phyloP scores from a whole-genome alignment of 169 alveolate species.

The Theileria equi region DNA sequence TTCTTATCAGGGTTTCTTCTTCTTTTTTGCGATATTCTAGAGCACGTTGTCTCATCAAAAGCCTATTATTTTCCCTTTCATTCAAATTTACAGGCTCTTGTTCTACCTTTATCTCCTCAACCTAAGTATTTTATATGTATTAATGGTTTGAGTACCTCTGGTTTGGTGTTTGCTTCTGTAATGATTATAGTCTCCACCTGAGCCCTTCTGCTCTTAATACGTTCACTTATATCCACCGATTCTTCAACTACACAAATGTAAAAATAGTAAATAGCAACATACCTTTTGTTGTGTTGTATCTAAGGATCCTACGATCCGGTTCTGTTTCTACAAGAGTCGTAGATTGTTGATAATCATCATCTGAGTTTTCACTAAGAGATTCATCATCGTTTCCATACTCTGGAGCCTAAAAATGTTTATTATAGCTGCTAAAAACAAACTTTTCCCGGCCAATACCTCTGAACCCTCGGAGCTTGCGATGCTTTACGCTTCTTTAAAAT shows the following conservation, averaged over 20 bases:
- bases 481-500: constrained; percentile 32
- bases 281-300: constrained; percentile 28
- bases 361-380: not conserved
- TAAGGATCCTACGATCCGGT: constrained; percentile 42
- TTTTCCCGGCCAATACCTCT: constrained; percentile 68
- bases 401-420: constrained; percentile 12
- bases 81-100: not conserved
- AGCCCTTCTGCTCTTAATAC: constrained; percentile 24
- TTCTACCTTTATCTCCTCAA: not conserved
- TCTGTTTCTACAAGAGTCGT: constrained; percentile 22
- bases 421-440: constrained; percentile 21
- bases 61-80: constrained; percentile 9
- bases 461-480: constrained; percentile 22
- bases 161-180: not conserved
- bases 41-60: constrained; percentile 34
- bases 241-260: constrained; percentile 7
- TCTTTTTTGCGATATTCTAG: constrained; percentile 58
- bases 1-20: constrained; percentile 3
- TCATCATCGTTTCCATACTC: constrained; percentile 33
- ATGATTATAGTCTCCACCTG: constrained; percentile 11
- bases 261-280: not conserved
- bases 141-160: constrained; percentile 1
- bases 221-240: constrained; percentile 2
- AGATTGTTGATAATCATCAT: constrained; percentile 4
- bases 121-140: not conserved